A percentile compares a stretch with the other conserved stretches of the same genome.
phyloP scores from a whole-genome alignment of 169 alveolate genomes.

The Plasmodium yoelii region DNA sequence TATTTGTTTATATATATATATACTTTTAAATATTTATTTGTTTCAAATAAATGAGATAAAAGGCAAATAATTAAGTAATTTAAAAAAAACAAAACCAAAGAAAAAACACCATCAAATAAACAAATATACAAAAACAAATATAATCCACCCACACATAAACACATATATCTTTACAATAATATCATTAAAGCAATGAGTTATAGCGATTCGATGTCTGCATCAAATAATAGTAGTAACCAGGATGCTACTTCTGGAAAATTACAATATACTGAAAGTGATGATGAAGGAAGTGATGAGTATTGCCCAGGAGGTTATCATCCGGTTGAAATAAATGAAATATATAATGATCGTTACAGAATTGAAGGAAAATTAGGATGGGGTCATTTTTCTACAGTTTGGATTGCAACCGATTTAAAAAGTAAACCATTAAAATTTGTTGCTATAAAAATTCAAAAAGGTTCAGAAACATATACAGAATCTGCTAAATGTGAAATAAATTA shows the following conservation, averaged over 20 bases:
- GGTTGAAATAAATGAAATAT: constrained; percentile 95
- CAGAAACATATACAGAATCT: constrained; percentile 97
- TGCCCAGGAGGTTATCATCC: constrained; percentile 96
- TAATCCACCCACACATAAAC: neutral
- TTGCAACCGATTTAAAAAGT: constrained; percentile 92
- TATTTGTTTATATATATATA: constrained; percentile 7
- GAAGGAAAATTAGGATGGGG: constrained; percentile 99
- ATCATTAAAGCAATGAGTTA: constrained; percentile 32
- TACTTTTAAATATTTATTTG: neutral
- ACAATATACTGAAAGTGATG: constrained; percentile 75
- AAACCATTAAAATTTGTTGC: constrained; percentile 95
- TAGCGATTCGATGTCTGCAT: constrained; percentile 42
- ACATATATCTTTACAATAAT: neutral
- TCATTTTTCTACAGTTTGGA: constrained; percentile 99
- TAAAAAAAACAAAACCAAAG: neutral
- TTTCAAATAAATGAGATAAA: neutral
- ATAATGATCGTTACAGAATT: constrained; percentile 94
- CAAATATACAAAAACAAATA: neutral
- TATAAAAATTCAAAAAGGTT: constrained; percentile 97
- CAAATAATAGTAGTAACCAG: constrained; percentile 50
- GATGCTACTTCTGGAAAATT: constrained; percentile 71
- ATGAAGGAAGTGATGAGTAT: constrained; percentile 73
- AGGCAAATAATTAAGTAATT: neutral
- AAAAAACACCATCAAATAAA: neutral
- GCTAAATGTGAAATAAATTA: constrained; percentile 98